These are phyloP conservation scores for Canavalia ensiformis DNA, from an alignment of 306 rosid species.

Conservation along the genomic window DNA sequence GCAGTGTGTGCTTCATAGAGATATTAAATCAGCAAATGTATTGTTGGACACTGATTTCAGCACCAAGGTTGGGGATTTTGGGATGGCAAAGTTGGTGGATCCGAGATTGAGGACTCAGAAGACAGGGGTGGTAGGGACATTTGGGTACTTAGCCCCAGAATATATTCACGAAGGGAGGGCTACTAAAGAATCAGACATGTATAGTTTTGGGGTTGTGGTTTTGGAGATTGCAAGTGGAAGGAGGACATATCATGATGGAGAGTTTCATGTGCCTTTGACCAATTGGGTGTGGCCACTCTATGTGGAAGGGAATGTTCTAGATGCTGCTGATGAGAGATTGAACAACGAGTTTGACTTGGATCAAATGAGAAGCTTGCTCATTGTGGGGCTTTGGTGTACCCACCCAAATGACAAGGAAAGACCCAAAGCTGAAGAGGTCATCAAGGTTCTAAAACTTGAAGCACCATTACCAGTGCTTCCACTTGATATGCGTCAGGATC, in stretches of 20 bases:
- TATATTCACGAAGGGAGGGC: slow-evolving; percentile 45
- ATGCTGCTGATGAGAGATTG: slow-evolving; percentile 51
- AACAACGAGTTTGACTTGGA: background rate
- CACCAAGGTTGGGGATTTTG: slow-evolving; percentile 65
- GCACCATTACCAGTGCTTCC: slow-evolving; percentile 43
- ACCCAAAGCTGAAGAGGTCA: slow-evolving; percentile 52
- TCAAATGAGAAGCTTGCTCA: slow-evolving; percentile 46
- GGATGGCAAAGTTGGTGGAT: slow-evolving; percentile 59
- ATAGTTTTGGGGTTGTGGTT: slow-evolving; percentile 66
- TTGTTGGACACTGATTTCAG: slow-evolving; percentile 58
- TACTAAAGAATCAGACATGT: slow-evolving; percentile 49
- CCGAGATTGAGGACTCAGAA: slow-evolving; percentile 46
- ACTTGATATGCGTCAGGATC: slow-evolving; percentile 32
- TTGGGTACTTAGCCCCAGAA: slow-evolving; percentile 60
- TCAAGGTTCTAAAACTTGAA: slow-evolving; percentile 51
- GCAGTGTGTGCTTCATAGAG: slow-evolving; percentile 60
- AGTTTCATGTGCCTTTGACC: slow-evolving; percentile 30
- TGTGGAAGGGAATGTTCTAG: slow-evolving; percentile 46
- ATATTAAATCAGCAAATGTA: slow-evolving; percentile 62
- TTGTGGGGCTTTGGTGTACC: slow-evolving; percentile 56
- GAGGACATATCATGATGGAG: slow-evolving; percentile 46
- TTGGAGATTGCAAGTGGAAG: slow-evolving; percentile 68
- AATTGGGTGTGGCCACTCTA: slow-evolving; percentile 47
- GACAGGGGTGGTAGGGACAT: slow-evolving; percentile 54
- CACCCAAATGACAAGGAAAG: slow-evolving; percentile 43